These are phyloP conservation scores for Bipolaris oryzae DNA, from an alignment of 2,329 filamentous ascomycete species.

Conservation along the genomic window DNA sequence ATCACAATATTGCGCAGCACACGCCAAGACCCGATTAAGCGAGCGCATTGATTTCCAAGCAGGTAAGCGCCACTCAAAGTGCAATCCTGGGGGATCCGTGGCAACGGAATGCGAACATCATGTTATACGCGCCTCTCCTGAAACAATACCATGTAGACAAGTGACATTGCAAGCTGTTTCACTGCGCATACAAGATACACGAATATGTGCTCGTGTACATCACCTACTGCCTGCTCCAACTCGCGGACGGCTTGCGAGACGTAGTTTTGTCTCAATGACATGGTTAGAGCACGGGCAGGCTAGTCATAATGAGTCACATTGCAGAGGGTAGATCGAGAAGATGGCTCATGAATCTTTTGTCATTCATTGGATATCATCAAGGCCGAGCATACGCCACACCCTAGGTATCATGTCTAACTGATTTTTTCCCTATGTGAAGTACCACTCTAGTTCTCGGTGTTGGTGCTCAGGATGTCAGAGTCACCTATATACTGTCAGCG, in stretches of 20 bases:
- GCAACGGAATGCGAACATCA: background rate
- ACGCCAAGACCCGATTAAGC: constrained; percentile 15
- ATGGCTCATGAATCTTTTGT: constrained; percentile 31
- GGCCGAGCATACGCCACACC: constrained; percentile 24
- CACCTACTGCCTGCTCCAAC: background rate
- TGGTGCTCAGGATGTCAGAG: constrained; percentile 92
- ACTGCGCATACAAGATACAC: background rate
- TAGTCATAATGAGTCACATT: constrained; percentile 10
- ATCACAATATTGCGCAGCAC: constrained; percentile 19
- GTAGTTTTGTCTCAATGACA: too few species aligned
- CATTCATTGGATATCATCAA: constrained; percentile 39
- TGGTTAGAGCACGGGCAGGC: background rate
- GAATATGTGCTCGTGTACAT: background rate
- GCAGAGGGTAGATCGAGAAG: constrained; percentile 13
- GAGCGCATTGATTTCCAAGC: constrained; percentile 23
- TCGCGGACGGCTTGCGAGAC: background rate
- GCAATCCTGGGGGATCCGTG: constrained; percentile 7
- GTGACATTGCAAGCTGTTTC: background rate
- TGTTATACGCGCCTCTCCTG: background rate
- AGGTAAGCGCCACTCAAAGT: constrained; percentile 1
- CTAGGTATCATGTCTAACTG: constrained; percentile 35
- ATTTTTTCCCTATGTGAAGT: constrained; percentile 7
- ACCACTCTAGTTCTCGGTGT: constrained; percentile 52
- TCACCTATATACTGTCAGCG: constrained; percentile 54
- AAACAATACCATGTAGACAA: background rate